Conservation (phyloP, 2,329 filamentous ascomycete species). For the Proliferodiscus dingleyae region DNA sequence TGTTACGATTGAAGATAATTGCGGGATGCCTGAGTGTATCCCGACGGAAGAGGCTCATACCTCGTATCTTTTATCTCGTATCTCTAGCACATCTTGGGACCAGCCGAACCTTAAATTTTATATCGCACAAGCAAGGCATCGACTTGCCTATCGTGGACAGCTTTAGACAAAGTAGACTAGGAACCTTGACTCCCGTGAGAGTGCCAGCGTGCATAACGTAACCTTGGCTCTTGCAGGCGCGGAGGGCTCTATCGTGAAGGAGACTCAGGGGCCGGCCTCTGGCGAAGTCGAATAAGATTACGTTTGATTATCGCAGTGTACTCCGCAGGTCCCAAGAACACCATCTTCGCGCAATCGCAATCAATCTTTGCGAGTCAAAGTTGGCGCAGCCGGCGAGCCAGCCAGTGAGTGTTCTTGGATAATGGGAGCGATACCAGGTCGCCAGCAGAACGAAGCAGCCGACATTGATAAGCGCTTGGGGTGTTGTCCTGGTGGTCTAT, state of each 20-base stretch:
- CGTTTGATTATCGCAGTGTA: constrained; percentile 8
- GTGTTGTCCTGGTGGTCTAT: constrained; percentile 7
- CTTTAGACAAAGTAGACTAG: too few species aligned
- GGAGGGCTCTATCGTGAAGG: not conserved
- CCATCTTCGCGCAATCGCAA: not conserved
- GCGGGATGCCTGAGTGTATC: too few species aligned
- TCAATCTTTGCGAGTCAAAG: constrained; percentile 2
- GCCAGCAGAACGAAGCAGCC: constrained; percentile 7
- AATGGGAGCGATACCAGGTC: constrained; percentile 5
- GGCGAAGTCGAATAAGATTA: constrained; percentile 15
- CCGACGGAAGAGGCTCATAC: too few species aligned
- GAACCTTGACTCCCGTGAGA: not conserved
- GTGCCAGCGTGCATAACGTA: not conserved
- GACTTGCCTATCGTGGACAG: too few species aligned
- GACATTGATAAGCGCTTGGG: constrained; percentile 17
- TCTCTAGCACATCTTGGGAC: too few species aligned
- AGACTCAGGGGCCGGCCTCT: not conserved
- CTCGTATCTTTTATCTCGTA: too few species aligned
- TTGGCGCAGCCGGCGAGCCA: constrained; percentile 1
- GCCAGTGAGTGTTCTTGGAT: constrained; percentile 12
- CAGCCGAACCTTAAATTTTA: too few species aligned
- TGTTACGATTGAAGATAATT: too few species aligned
- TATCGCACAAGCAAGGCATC: too few species aligned
- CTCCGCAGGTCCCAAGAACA: not conserved
- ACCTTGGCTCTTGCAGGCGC: not conserved